These are phyloP conservation scores for Tubosaeta sp. DNA, from an alignment of 768 basidiomycete genomes.

Conservation along the genomic window DNA sequence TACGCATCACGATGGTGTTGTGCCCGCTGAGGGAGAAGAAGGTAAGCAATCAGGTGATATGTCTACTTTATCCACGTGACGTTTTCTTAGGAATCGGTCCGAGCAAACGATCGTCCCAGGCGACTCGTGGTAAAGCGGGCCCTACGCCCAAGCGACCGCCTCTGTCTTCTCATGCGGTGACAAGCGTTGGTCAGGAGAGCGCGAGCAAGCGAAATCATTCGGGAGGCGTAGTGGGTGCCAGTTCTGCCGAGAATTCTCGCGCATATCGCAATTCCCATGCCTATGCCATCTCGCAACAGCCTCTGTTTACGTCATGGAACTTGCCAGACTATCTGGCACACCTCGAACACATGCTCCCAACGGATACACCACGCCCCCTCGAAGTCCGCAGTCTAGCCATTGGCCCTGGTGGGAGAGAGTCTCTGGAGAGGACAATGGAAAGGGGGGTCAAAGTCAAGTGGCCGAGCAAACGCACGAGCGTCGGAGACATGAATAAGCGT, in stretches of 20 bases:
- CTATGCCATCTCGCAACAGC: conserved; percentile 74
- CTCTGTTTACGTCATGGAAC: conserved; percentile 80
- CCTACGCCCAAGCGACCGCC: conserved; percentile 30
- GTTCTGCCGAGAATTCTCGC: conserved; percentile 48
- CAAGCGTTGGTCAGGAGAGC: conserved; percentile 40
- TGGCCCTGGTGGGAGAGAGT: conserved; percentile 43
- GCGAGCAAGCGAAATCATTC: conserved; percentile 47
- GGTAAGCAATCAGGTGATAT: conserved; percentile 35
- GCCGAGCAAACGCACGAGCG: conserved; percentile 91
- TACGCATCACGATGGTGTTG: conserved; percentile 20
- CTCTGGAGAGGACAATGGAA: conserved; percentile 60
- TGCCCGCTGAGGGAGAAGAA: conserved; percentile 55
- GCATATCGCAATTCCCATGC: conserved; percentile 78
- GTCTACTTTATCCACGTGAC: conserved; percentile 33
- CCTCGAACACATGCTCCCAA: conserved; percentile 78
- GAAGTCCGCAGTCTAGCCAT: conserved; percentile 55
- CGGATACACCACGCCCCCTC: conserved; percentile 67
- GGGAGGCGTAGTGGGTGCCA: conserved; percentile 32
- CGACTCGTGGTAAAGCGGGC: conserved; percentile 34
- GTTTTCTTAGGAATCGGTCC: conserved; percentile 31
- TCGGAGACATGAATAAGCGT: conserved; percentile 97
- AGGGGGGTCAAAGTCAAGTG: conserved; percentile 87
- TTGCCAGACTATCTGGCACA: conserved; percentile 92
- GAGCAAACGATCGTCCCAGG: conserved; percentile 37
- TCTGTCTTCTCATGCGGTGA: conserved; percentile 27